A percentile compares a stretch with the other conserved stretches of the same genome.
These are phyloP conservation scores for Pseudisothecium myosuroides DNA, from an alignment of 225 moss, liverwort and hornwort species.

Conservation along the genomic window DNA sequence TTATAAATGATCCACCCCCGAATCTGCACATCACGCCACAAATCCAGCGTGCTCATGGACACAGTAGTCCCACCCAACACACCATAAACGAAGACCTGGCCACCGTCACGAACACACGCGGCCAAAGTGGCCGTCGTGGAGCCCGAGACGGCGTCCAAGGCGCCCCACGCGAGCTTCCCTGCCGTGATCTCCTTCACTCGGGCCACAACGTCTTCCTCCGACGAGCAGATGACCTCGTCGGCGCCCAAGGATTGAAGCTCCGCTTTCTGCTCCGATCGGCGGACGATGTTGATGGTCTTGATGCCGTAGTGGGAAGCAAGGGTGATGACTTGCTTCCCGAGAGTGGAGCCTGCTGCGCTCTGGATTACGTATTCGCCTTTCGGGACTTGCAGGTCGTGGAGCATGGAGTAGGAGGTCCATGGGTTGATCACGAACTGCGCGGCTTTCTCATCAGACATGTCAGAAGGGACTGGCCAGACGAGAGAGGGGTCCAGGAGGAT, in stretches of 20 bases:
- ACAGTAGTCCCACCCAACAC: background rate
- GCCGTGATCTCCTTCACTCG: background rate
- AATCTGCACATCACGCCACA: background rate
- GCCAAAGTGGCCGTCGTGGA: background rate
- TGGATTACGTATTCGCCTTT: background rate
- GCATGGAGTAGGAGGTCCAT: background rate
- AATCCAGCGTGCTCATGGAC: background rate
- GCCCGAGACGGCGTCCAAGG: background rate
- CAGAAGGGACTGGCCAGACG: background rate
- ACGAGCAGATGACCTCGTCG: background rate
- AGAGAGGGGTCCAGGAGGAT: background rate
- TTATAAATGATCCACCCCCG: background rate
- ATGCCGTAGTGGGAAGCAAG: background rate
- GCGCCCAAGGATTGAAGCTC: background rate
- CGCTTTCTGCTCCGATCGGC: background rate
- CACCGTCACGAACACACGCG: background rate
- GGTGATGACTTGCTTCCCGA: background rate
- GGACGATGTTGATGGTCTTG: background rate
- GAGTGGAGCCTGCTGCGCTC: background rate
- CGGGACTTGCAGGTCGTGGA: background rate
- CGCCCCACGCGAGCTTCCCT: background rate
- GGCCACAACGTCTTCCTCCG: background rate
- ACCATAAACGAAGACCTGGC: background rate
- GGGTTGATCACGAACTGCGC: slow-evolving; percentile 3
- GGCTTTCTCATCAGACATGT: background rate